Percentiles rank a stretch among this genome's conserved stretches.
Conservation (phyloP, 2,329 filamentous ascomycete species). For the Coleophoma cylindrospora region DNA sequence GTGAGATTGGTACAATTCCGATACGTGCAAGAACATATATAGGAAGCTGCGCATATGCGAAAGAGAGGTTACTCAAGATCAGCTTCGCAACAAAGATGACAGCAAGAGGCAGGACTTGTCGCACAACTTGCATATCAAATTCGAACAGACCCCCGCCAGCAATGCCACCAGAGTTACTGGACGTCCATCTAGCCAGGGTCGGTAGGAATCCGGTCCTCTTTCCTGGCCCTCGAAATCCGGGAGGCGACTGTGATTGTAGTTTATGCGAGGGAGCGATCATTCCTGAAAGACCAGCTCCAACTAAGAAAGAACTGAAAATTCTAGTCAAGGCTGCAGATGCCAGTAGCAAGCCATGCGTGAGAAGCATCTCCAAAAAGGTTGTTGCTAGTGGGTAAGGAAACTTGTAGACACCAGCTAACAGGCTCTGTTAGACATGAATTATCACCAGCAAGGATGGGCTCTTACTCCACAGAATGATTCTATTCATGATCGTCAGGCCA, state of each 20-base stretch:
- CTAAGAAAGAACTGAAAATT: constrained; percentile 34
- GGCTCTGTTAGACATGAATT: too few species aligned
- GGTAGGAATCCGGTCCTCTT: constrained; percentile 23
- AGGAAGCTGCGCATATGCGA: constrained; percentile 44
- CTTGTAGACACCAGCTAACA: constrained; percentile 39
- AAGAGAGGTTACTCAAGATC: constrained; percentile 47
- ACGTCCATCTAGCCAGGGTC: constrained; percentile 20
- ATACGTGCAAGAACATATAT: constrained; percentile 48
- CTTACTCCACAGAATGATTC: constrained; percentile 42
- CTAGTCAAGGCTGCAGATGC: constrained; percentile 41
- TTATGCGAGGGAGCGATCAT: constrained; percentile 39
- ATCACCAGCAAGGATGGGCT: constrained; percentile 11
- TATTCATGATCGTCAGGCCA: constrained; percentile 42
- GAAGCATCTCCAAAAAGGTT: constrained; percentile 43
- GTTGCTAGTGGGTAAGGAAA: constrained; percentile 47
- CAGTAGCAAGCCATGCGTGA: constrained; percentile 42
- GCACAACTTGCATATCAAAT: constrained; percentile 40
- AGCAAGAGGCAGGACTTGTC: constrained; percentile 41
- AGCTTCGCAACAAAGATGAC: constrained; percentile 44
- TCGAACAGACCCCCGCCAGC: constrained; percentile 49
- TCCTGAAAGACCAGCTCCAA: constrained; percentile 29
- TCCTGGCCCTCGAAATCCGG: constrained; percentile 21
- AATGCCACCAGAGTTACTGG: constrained; percentile 35
- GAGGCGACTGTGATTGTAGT: constrained; percentile 21
- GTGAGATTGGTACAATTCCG: constrained; percentile 40